These are phyloP conservation scores for Xylaria sp. DNA, from an alignment of 2,329 filamentous ascomycete species.

Conservation along the genomic window DNA sequence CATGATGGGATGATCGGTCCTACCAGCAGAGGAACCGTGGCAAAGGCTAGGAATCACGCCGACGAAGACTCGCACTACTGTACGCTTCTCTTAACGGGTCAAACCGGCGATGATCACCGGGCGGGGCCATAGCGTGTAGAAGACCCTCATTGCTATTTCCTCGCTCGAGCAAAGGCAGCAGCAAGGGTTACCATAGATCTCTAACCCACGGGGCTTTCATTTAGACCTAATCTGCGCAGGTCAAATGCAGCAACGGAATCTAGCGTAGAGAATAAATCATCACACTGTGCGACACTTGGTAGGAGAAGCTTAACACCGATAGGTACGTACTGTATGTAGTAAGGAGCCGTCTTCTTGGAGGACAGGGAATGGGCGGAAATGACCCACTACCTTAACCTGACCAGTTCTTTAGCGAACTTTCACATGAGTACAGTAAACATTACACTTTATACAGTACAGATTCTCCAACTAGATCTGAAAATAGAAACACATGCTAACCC, in stretches of 20 bases:
- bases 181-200: neutral
- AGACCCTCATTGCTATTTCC: neutral
- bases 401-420: neutral
- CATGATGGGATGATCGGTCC: conserved; percentile 9
- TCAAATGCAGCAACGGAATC: neutral
- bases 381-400: no score
- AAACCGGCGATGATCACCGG: conserved; percentile 6
- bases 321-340: no score
- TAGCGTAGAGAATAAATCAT: conserved; percentile 5
- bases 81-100: neutral
- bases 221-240: neutral
- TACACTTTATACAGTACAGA: conserved; percentile 2
- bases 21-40: neutral
- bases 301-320: neutral
- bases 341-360: no score
- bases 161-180: neutral
- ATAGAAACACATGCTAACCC: conserved; percentile 11
- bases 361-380: no score
- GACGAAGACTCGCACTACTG: neutral
- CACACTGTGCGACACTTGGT: neutral
- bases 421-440: neutral
- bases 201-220: neutral
- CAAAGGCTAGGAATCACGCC: neutral
- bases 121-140: neutral
- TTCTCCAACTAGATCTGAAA: conserved; percentile 6